phyloP scores from a whole-genome alignment of 2,329 filamentous ascomycete species.

The Botryotinia globosa region DNA sequence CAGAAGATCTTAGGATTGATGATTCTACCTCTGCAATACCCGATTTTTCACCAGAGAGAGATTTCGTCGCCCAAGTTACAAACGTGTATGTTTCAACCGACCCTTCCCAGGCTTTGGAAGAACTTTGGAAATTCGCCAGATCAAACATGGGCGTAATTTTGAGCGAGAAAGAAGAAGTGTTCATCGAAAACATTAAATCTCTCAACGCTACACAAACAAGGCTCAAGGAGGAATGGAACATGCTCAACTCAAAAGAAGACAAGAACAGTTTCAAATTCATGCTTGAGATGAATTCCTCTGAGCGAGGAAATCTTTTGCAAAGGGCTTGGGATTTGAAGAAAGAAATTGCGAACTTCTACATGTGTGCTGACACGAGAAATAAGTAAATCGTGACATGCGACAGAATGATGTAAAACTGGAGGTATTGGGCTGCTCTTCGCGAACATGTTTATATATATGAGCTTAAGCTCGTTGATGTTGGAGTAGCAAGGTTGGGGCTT shows the following conservation, averaged over 20 bases:
- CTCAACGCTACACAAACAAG: background rate
- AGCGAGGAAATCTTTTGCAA: background rate
- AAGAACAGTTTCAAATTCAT: background rate
- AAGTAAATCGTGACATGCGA: background rate
- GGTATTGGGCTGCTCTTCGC: background rate
- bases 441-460: background rate
- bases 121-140: background rate
- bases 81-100: background rate
- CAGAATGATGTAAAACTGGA: background rate
- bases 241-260: background rate
- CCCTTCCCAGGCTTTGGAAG: background rate
- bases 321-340: background rate
- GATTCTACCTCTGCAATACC: background rate
- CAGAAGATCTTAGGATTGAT: background rate
- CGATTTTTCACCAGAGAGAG: background rate
- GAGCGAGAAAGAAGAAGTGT: background rate
- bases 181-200: background rate
- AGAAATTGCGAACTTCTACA: background rate
- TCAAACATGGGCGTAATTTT: background rate
- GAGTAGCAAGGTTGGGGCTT: background rate
- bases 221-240: background rate
- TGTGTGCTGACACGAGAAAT: background rate
- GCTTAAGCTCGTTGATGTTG: background rate
- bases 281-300: background rate
- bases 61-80: background rate